phyloP scores from a whole-genome alignment of 441 rosid species.

The Omphalea diandra region DNA sequence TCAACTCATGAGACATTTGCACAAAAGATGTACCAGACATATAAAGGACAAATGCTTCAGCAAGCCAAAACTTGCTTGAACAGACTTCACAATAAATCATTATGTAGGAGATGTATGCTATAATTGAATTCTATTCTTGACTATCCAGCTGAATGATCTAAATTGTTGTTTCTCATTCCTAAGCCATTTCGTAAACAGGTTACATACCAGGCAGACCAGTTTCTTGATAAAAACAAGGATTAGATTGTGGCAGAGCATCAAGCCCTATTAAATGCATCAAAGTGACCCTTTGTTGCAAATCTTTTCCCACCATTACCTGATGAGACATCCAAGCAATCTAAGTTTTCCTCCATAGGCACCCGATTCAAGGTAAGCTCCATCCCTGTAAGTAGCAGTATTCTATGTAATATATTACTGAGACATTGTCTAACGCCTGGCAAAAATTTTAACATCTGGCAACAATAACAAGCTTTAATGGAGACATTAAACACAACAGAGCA shows the following conservation, averaged over 20 bases:
- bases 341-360: slow-evolving; percentile 94
- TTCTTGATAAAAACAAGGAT: slow-evolving; percentile 96
- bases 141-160: slow-evolving; percentile 17
- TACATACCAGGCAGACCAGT: slow-evolving; percentile 87
- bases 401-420: slow-evolving; percentile 18
- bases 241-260: slow-evolving; percentile 98
- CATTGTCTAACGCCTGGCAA: slow-evolving; percentile 25
- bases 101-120: slow-evolving; percentile 77
- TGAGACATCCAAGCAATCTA: slow-evolving; percentile 75
- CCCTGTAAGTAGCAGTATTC: slow-evolving; percentile 23
- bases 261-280: slow-evolving; percentile 73
- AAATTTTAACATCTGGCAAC: slow-evolving; percentile 49
- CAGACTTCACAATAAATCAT: slow-evolving; percentile 65
- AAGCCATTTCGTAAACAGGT: slow-evolving; percentile 51
- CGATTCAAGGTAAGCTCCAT: slow-evolving; percentile 75
- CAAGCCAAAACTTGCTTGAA: slow-evolving; percentile 69
- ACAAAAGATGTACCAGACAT: slow-evolving; percentile 73
- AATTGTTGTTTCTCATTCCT: slow-evolving; percentile 22
- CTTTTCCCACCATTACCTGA: slow-evolving; percentile 76
- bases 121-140: slow-evolving; percentile 21
- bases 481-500: slow-evolving; percentile 76
- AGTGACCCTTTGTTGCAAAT: slow-evolving; percentile 71
- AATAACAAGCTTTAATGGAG: slow-evolving; percentile 73
- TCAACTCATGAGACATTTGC: slow-evolving; percentile 78
- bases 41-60: slow-evolving; percentile 63